phyloP scores from a whole-genome alignment of 495 filamentous ascomycete species.

The Aspergillus bertholletiae region DNA sequence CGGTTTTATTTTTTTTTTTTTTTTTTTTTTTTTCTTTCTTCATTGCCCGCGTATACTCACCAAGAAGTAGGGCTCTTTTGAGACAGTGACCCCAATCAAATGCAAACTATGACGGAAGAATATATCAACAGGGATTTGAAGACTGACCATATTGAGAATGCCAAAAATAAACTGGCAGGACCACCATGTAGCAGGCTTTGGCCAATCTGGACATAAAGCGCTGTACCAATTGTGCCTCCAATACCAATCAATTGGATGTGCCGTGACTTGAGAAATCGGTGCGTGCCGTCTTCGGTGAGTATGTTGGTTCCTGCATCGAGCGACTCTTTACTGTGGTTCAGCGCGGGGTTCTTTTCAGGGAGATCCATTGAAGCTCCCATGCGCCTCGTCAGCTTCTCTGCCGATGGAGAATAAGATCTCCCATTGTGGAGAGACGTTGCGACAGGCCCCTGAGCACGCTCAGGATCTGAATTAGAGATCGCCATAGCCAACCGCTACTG shows the following conservation, averaged over 20 bases:
- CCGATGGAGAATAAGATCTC: conserved; percentile 5
- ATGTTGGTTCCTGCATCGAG: conserved; percentile 27
- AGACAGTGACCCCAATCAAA: not conserved
- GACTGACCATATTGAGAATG: conserved; percentile 51
- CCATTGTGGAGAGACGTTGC: conserved; percentile 5
- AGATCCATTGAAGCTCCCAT: conserved; percentile 4
- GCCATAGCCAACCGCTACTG: not conserved
- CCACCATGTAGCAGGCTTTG: conserved; percentile 64
- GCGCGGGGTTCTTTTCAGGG: conserved; percentile 17
- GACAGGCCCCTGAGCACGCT: not conserved
- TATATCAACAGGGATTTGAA: not conserved
- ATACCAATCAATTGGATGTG: conserved; percentile 75
- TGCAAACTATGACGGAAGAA: not conserved
- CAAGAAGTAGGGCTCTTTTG: not conserved
- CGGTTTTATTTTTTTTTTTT: no score
- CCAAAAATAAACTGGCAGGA: conserved; percentile 71
- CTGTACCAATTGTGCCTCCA: conserved; percentile 80
- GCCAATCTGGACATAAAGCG: conserved; percentile 73
- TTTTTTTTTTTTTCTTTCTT: not conserved
- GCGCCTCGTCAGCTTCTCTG: conserved; percentile 11
- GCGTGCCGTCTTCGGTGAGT: conserved; percentile 42
- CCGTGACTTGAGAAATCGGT: conserved; percentile 58
- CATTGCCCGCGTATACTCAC: not conserved
- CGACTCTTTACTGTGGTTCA: conserved; percentile 17
- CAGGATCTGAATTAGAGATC: not conserved